Base-by-base conservation (phyloP, 371 early-diverging fungal genomes). In the Apophysomyces elegans region DNA sequence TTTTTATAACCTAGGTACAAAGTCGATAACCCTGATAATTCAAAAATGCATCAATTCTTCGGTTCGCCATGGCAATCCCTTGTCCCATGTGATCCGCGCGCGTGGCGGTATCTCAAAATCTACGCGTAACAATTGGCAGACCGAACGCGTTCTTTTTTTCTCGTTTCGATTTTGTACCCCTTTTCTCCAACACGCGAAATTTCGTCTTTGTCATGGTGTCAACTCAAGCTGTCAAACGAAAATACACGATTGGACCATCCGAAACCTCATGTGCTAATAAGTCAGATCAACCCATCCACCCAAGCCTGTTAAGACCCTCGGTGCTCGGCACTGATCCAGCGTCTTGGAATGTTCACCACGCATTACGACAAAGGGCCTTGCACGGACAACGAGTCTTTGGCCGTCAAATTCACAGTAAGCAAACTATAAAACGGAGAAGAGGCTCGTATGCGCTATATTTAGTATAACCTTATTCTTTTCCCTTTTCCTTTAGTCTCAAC, bases 321-420 rank as follows among this genome's bases (percentile, higher is more conserved):
- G 2, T 18, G 6, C 21, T 50, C 54, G 21, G 18, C 7, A 56
- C 57, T 5, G 37, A 66, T 58, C 59, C 64, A 7, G 16, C 43
- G 11, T 45, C 64, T 18, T 64, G 64, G 64, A 64, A 46, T 47
- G 47, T 58, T n/a, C 59, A 64, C 36, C 38, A 59, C 18, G 50
- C 64, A 18, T 35, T 66, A 45, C 56, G 56, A 56, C 50, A 43
- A 16, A 38, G 62, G 36, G 16, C 62, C 13, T 32, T 66, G 8
- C 58, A 61, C 35, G 67, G 67, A 18, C 58, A 18, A 39, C 61
- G 58, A n/a, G 26, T 45, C 16, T 38, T 32, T 57, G 67, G 67
- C 16, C 67, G 61, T 7, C 14, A 32, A 13, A 57, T 66, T 8
- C 43, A 66, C 37, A 26, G 67, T 66, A 66, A 8, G 39, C 12